A percentile compares a stretch with the other conserved stretches of the same genome.
Evolutionary conservation across 257 asterid genomes (phyloP).

Genomic region (Schizonepeta tenuifolia): DNA sequence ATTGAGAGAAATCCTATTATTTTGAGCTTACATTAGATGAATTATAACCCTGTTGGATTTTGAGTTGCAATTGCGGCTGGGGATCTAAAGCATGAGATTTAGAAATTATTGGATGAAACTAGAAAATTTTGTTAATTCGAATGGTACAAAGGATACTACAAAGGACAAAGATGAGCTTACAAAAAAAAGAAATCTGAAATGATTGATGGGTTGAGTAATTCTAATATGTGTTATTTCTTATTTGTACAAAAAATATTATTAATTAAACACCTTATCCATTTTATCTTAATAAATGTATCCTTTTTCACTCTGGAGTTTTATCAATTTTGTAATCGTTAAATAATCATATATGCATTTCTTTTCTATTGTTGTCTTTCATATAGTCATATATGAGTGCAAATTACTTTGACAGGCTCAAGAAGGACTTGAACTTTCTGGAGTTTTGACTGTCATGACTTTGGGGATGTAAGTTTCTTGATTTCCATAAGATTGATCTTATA

Average conservation of each 20-base stretch:
- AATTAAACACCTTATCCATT: constrained; percentile 4
- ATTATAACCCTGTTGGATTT: background rate
- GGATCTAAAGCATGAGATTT: constrained; percentile 3
- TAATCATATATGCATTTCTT: constrained; percentile 3
- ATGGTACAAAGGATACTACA: background rate
- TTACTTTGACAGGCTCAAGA: constrained; percentile 74
- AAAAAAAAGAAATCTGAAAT: background rate
- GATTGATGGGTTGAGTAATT: constrained; percentile 2
- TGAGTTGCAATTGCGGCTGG: constrained; percentile 27
- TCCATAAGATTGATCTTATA: constrained; percentile 30
- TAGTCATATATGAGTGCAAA: constrained; percentile 30
- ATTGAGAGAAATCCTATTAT: constrained; percentile 8
- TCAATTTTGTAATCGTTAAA: constrained; percentile 6
- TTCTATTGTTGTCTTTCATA: background rate
- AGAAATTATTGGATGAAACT: background rate
- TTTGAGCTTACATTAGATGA: background rate
- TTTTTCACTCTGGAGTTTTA: constrained; percentile 15
- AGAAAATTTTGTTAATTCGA: background rate
- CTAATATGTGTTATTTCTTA: constrained; percentile 17
- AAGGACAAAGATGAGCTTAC: background rate
- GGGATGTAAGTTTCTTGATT: constrained; percentile 74
- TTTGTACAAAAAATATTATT: background rate
- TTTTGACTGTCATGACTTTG: constrained; percentile 93
- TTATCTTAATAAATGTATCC: background rate
- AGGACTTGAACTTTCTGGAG: constrained; percentile 80